Evolutionary conservation across 495 filamentous ascomycete species (phyloP), one percentile per base, ranked within the genome.

Genomic region (Podospora appendiculata): DNA sequence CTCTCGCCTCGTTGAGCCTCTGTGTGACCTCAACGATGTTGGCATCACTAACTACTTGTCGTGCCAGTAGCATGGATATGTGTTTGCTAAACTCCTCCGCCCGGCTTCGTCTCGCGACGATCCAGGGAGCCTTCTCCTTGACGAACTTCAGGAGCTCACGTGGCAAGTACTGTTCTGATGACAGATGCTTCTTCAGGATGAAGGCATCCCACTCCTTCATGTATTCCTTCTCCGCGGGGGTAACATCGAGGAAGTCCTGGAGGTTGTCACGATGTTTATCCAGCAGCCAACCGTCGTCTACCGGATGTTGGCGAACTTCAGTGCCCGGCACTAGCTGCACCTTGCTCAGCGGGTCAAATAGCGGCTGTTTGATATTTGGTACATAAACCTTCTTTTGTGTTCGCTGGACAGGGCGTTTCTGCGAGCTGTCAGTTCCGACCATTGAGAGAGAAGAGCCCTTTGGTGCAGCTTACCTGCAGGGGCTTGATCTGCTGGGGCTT

Each of bases 241-340:
- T 64, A 10, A 79, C 63, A 53, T 79, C 78, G 41, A 64, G 67
- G 47, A 74, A 79, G 50, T 80, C 78, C 9, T 67, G 60, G 32
- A 79, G 71, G 48, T 66, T 70, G 46, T 79, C 74, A 19, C 71
- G 67, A 52, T 78, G 74, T 58, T 79, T 80, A 43, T 73, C 70
- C 6, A 73, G 57, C 9, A 80, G 64, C 78, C 76, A 80, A 34
- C 56, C 56, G 47, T 75, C 72, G 57, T 79, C 72, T 6, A 73
- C 60, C 2, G 59, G 60, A 25, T 66, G 65, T 18, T 70, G 61
- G 16, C 68, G 70, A 8, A 79, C 58, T 17, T 70, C 62, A 0
- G 66, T 63, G 34, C 76, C 76, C 3, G 75, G 70, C n/a, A 68
- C 54, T 8, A 80, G 69, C 6, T 61, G 52, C 17, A 65, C 68